Conservation (phyloP, 164 flowering plant species). For the Taxillus chinensis region DNA sequence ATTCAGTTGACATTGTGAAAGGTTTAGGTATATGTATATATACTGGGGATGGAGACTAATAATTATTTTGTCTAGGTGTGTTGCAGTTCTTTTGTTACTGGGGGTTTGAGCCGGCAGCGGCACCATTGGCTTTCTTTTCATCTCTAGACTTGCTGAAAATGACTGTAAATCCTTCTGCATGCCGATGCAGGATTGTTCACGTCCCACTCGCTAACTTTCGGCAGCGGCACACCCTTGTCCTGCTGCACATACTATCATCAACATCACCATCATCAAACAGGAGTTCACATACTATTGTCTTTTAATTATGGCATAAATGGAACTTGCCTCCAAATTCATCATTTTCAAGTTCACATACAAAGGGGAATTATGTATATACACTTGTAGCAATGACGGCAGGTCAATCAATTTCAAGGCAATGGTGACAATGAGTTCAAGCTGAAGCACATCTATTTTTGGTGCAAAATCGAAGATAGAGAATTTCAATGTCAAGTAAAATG, state of each 20-base stretch:
- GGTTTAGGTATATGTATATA: background rate
- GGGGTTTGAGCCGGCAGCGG: constrained; percentile 11
- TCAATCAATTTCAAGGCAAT: too few species aligned
- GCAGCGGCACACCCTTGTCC: constrained; percentile 48
- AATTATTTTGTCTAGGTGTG: constrained; percentile 13
- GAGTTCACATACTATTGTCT: background rate
- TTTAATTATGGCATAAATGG: background rate
- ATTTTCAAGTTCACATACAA: background rate
- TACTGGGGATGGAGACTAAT: constrained; percentile 18
- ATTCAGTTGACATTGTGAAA: background rate
- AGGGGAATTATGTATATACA: too few species aligned
- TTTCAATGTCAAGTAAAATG: too few species aligned
- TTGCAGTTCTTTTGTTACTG: constrained; percentile 19
- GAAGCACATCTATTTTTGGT: too few species aligned
- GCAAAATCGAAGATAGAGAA: too few species aligned
- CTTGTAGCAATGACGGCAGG: too few species aligned
- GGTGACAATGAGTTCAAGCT: too few species aligned
- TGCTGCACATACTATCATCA: constrained; percentile 15
- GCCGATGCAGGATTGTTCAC: constrained; percentile 72
- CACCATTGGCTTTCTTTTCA: constrained; percentile 47
- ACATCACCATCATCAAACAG: background rate
- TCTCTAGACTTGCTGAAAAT: constrained; percentile 71
- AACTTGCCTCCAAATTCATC: background rate
- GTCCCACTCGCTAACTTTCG: constrained; percentile 82
- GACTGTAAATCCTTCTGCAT: constrained; percentile 48